Evolutionary conservation across 257 asterid genomes (phyloP), one percentile per base, ranked within the genome.

Genomic region (Marsdenia floribunda): DNA sequence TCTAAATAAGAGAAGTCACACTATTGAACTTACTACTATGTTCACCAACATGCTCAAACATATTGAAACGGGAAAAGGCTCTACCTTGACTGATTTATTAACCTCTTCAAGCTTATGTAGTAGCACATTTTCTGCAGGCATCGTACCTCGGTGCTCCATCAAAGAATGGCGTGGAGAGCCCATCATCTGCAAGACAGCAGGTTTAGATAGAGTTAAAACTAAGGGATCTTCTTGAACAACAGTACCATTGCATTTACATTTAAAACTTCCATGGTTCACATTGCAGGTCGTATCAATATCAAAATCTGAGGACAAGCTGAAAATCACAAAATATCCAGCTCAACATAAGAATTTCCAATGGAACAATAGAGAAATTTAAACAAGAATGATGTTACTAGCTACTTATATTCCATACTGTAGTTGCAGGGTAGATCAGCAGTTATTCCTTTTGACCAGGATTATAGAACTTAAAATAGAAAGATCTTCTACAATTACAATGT

Each of bases 51-150:
- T 21, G 33, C 0, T 54, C 8, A 38, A 59, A 54, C 42, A 24
- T 52, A 19, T 44, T 9, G 35, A 24, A 50, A 47, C 59, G 35
- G 59, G 37, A 24, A 67, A 14, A 19, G 73, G 69, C 75, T 5
- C 76, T 67, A 87, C 97, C 96, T 87, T 88, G 76, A 84, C 86
- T 13, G 97, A 89, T 75, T 82, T 86, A 76, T 76, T 85, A 65
- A 88, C 90, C 82, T 91, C 93, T 22, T 89, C 96, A 29, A 91
- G 93, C 80, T 86, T 91, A 81, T 84, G 83, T 68, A 90, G 86
- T 85, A 87, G 73, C 78, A 85, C 66, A 37, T 7, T 65, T 71
- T 84, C 90, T 55, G 88, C 65, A 46, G 95, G 86, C 73, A 76
- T 79, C 7, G 66, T 73, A 72, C 86, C 79, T 76, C 84, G 83